Base-by-base conservation (phyloP, 768 basidiomycete genomes). In the Hygrophorus russula region DNA sequence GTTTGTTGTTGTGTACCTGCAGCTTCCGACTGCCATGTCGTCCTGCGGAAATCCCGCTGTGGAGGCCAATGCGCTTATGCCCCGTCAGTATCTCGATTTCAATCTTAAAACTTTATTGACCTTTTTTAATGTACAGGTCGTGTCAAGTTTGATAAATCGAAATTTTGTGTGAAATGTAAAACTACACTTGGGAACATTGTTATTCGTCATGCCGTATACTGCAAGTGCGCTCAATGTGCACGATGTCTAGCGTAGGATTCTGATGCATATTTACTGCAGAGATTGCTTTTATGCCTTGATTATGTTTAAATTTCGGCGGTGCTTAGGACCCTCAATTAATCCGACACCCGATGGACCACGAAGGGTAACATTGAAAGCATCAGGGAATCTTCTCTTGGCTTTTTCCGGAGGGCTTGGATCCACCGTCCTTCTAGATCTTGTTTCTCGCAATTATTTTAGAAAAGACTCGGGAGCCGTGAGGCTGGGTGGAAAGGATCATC, bases 391-490 rank as follows among this genome's bases (percentile, higher is more conserved):
- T 4, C 60, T 80, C 7, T 56, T 90, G 13, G 86, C 71, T 1
- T 75, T 80, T 46, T 88, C 86, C n/a, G 87, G 88, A 6, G 86
- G 87, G 2, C 66, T 86, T 1, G 80, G 82, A 3, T 86, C 87
- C 0, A 76, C 80, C 0, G 68, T 85, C 1, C 65, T 89, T 9
- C 65, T 88, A 12, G 80, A 89, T 55, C 63, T 88, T 15, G 66
- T 87, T 1, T 64, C 75, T 19, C 67, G 67, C 51, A 71, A 68
- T 14, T 85, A 83, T 55, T 74, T 82, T 43, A 51, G 65, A 53
- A 36, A 49, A 48, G 39, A 55, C 46, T 19, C 51, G 4, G 57
- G 61, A 10, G 50, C 46, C 12, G 57, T 53, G 31, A 64, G 68
- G 35, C 46, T 54, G 13, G 79, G 78, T 3, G 82, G 84, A 14